phyloP scores from a whole-genome alignment of 129 eudicot genomes.

The Smallanthus sonchifolius region DNA sequence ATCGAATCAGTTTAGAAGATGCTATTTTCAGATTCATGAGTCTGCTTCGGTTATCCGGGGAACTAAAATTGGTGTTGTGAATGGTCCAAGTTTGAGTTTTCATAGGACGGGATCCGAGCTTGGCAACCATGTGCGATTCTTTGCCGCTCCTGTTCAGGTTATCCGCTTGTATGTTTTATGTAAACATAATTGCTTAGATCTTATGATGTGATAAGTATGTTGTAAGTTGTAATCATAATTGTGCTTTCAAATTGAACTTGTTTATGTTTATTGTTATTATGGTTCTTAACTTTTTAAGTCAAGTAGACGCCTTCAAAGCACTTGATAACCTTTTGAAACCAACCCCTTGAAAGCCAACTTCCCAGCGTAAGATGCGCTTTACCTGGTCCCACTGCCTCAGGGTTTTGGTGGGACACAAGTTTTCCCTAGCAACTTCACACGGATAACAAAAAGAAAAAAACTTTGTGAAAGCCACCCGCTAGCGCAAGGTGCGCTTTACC shows the following conservation, averaged over 20 bases:
- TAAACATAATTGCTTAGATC: neutral
- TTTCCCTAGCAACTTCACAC: too few relatives aligned
- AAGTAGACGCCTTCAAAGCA: neutral
- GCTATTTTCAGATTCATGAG: constrained; percentile 34
- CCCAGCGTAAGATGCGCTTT: neutral
- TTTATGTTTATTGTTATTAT: neutral
- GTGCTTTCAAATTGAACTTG: neutral
- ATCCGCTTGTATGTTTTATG: constrained; percentile 19
- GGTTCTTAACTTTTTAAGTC: neutral
- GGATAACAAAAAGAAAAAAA: too few relatives aligned
- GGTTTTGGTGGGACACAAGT: too few relatives aligned
- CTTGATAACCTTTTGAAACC: neutral
- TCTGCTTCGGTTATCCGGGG: constrained; percentile 12
- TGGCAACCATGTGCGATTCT: constrained; percentile 40
- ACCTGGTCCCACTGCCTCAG: neutral
- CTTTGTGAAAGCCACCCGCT: neutral
- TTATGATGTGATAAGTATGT: neutral
- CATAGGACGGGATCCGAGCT: constrained; percentile 22
- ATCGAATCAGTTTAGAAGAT: constrained; percentile 33
- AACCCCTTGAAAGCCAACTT: neutral
- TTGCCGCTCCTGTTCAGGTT: constrained; percentile 63
- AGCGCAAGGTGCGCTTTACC: neutral
- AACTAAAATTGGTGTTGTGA: constrained; percentile 4
- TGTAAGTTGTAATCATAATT: constrained; percentile 6
- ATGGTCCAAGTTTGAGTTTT: constrained; percentile 10